Base-by-base conservation (phyloP, 768 basidiomycete species). In the Strobilomyces dryophilus region DNA sequence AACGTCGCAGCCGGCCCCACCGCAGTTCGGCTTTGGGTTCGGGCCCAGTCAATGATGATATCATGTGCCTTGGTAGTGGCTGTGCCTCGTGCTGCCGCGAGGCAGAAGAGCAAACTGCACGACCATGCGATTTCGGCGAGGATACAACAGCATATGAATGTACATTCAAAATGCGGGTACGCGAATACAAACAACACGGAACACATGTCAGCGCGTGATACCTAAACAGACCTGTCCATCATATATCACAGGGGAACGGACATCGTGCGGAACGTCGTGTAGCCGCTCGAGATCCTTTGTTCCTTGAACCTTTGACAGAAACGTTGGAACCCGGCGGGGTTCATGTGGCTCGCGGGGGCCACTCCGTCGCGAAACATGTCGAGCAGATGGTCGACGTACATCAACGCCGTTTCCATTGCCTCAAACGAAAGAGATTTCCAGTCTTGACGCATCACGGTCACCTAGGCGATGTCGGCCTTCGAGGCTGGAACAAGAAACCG, bases 301-400 rank as follows among this genome's bases (percentile, higher is more conserved):
- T 61, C 58, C 32, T 60, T 66, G 46, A 64, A 66, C 26, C 54
- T 45, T 21, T 53, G 49, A 36, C 65, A 66, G 36, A 66, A 66
- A 11, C 54, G 55, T 42, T 59, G 56, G 45, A 66, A 66, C 17
- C 65, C 61, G 6, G 60, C 57, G 2, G 65, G 65, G 8, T 58
- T 60, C 49, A 64, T 45, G 5, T 54, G 37, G 6, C 43, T 29
- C 8, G 57, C 52, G 1, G 65, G 57, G 10, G 54, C 49, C 4
- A 49, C 57, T 18, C 58, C 59, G 8, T 64, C 62, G 27, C 53
- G 66, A 43, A 69, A 70, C 32, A 67, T 52, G 52, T 58, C 58
- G 29, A 72, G 60, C 7, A 71, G 45, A 46, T 63, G 54, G 56
- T 73, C 70, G 31, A 68, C 63, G 27, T 66, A 73, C 66, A 70